Base-by-base conservation (phyloP, 345 rosid genomes). In the Aurinia saxatilis region DNA sequence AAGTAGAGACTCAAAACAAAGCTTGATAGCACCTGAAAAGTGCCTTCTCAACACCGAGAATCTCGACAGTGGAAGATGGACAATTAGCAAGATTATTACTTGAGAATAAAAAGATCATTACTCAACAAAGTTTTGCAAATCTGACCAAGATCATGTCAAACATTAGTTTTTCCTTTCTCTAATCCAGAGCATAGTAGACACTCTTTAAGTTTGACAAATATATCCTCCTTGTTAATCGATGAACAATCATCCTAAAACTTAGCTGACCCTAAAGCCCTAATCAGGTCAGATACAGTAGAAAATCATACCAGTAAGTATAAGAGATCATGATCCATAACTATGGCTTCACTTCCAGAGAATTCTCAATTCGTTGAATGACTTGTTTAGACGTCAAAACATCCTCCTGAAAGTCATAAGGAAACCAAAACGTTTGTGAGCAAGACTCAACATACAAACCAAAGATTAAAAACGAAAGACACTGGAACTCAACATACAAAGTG, bases 21-120 rank as follows among this genome's bases (percentile, higher is more conserved):
- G 35, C 19, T 16, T 35, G 14, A 44, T 55, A 57, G 52, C 63
- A 92, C 86, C 99, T 92, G 76, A 93, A 90, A 35, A 90, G 90
- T 34, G 97, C 96, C 60, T 90, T 93, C 77, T 90, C 96, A 5
- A 92, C 97, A 41, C 97, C 99, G 15, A 87, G 99, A 63, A 93
- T 87, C 80, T 90, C 96, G 63, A 93, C 97, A 13, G 99, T 93
- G 15, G 99, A 93, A 77, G 99, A 87, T 50, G 99, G 97, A 74
- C 96, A 90, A 66, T 93, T 93, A 0, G 99, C 99, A 74, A 90
- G 83, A 78, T 90, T 90, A n/a, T n/a, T n/a, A n/a, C n/a, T n/a
- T n/a, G n/a, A n/a, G n/a, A n/a, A n/a, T n/a, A n/a, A n/a, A n/a
- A n/a, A n/a, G n/a, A n/a, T n/a, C n/a, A n/a, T n/a, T n/a, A n/a